phyloP scores from a whole-genome alignment of 192 early-diverging fungal genomes.

The Coemansia sp. region DNA sequence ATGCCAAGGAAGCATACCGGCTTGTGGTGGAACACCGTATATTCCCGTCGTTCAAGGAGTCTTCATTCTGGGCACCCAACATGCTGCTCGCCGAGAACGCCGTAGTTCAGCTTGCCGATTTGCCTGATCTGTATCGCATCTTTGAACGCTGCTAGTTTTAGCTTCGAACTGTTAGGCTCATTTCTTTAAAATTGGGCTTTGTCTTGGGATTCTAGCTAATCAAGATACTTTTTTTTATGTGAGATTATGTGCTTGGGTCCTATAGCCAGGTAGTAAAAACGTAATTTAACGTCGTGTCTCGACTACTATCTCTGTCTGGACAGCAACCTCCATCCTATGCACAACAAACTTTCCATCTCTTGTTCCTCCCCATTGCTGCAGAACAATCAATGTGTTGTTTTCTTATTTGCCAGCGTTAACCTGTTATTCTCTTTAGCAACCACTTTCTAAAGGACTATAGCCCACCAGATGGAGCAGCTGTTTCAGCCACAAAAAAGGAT shows the following conservation, averaged over 20 bases:
- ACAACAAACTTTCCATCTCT: no score
- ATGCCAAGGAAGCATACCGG: constrained; percentile 57
- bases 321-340: no score
- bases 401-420: not conserved
- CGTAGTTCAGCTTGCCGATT: constrained; percentile 76
- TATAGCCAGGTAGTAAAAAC: no score
- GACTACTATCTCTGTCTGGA: no score
- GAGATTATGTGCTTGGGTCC: not conserved
- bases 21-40: constrained; percentile 77
- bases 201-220: not conserved
- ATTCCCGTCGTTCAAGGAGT: constrained; percentile 76
- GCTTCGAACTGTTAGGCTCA: not conserved
- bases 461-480: no score
- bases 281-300: no score
- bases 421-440: no score
- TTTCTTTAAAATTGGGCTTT: not conserved
- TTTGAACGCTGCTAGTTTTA: constrained; percentile 89
- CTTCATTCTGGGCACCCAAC: constrained; percentile 69
- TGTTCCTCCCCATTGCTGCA: no score
- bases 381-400: not conserved
- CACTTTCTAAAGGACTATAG: no score
- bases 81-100: constrained; percentile 62
- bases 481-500: not conserved
- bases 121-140: constrained; percentile 90
- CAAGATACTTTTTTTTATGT: not conserved